Evolutionary conservation across 495 filamentous ascomycete genomes (phyloP).

Genomic region (Trichoderma orchidacearum): DNA sequence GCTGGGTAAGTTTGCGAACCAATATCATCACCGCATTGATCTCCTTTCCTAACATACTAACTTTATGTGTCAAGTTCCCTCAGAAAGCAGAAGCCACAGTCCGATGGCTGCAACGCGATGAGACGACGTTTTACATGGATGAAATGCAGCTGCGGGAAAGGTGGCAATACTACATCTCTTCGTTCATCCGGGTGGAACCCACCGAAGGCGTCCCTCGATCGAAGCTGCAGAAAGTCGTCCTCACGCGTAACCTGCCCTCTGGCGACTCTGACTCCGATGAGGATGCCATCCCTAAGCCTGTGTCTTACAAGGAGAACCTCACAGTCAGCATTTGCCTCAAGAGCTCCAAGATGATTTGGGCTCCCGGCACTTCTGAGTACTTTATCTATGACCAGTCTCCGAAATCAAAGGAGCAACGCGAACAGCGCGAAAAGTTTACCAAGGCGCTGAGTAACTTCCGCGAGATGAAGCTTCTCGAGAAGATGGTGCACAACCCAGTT

Average conservation of each 20-base stretch:
- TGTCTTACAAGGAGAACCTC: conserved; percentile 59
- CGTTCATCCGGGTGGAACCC: conserved; percentile 73
- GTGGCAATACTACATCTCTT: conserved; percentile 91
- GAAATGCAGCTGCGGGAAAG: conserved; percentile 42
- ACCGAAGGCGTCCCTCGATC: conserved; percentile 70
- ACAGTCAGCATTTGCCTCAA: conserved; percentile 68
- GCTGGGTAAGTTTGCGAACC: conserved; percentile 49
- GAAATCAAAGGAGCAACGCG: conserved; percentile 13
- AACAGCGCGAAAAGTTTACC: conserved; percentile 30
- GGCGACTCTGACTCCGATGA: conserved; percentile 32
- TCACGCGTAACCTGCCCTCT: conserved; percentile 60
- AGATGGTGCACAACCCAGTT: conserved; percentile 56
- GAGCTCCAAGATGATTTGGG: conserved; percentile 69
- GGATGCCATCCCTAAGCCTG: conserved; percentile 34
- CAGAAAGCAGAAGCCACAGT: conserved; percentile 44
- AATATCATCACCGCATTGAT: neutral
- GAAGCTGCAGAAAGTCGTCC: conserved; percentile 49
- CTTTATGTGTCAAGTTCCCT: conserved; percentile 32
- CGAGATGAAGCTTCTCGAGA: conserved; percentile 51
- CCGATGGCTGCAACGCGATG: conserved; percentile 64
- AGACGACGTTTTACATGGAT: conserved; percentile 61
- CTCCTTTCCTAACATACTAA: neutral
- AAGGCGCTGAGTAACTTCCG: conserved; percentile 40
- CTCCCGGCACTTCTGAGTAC: conserved; percentile 46
- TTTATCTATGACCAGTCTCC: conserved; percentile 30